Evolutionary conservation across 2,329 filamentous ascomycete genomes (phyloP).

Genomic region (Alternaria viburni): DNA sequence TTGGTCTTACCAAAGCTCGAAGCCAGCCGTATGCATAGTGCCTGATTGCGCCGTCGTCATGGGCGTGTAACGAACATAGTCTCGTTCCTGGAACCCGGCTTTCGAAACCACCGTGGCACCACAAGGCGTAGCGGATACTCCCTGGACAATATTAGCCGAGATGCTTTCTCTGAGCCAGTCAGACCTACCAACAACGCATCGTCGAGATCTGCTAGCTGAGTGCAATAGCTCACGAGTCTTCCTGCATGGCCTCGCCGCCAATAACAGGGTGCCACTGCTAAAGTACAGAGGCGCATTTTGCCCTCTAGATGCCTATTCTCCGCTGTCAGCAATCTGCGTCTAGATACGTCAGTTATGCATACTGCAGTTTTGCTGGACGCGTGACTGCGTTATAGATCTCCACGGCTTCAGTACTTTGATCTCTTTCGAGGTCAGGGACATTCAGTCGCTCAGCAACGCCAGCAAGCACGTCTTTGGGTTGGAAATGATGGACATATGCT

Average conservation of each 20-base stretch:
- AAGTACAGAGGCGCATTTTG: slow-evolving; percentile 26
- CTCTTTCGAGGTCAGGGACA: slow-evolving; percentile 17
- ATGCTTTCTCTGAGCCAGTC: background rate
- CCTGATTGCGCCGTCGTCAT: background rate
- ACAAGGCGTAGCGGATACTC: slow-evolving; percentile 34
- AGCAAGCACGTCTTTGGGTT: slow-evolving; percentile 25
- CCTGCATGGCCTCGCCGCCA: slow-evolving; percentile 37
- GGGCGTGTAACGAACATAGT: slow-evolving; percentile 24
- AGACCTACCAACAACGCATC: slow-evolving; percentile 24
- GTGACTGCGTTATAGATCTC: slow-evolving; percentile 29
- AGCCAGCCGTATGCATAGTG: slow-evolving; percentile 11
- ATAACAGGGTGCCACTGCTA: slow-evolving; percentile 34
- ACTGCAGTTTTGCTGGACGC: slow-evolving; percentile 31
- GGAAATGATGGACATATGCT: slow-evolving; percentile 22
- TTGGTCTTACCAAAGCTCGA: slow-evolving; percentile 17
- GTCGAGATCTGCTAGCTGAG: slow-evolving; percentile 32
- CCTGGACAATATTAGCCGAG: slow-evolving; percentile 11
- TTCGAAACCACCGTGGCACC: slow-evolving; percentile 30
- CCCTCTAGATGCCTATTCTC: slow-evolving; percentile 14
- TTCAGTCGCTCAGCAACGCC: background rate
- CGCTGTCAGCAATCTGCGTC: slow-evolving; percentile 1
- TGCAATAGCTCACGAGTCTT: slow-evolving; percentile 32
- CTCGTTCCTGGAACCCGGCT: slow-evolving; percentile 36
- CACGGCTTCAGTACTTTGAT: slow-evolving; percentile 23
- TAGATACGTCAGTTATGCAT: background rate